These are phyloP conservation scores for Nitzschia inconspicua DNA, from an alignment of 108 stramenopile genomes.

Conservation along the genomic window DNA sequence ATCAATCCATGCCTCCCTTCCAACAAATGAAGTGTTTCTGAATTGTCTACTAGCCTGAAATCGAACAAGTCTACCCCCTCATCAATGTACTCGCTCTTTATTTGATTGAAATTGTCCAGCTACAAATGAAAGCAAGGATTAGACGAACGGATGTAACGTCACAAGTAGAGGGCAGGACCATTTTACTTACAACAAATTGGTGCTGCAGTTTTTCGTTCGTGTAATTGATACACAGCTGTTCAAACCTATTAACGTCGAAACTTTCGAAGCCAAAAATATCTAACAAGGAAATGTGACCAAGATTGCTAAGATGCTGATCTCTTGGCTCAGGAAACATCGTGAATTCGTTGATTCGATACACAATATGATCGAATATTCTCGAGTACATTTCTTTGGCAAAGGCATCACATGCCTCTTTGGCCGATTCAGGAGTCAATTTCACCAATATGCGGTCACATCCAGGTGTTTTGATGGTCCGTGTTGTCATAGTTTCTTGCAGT, in stretches of 20 bases:
- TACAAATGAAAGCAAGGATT: not conserved
- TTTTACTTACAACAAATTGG: constrained; percentile 59
- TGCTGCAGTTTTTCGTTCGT: constrained; percentile 95
- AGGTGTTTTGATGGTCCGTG: constrained; percentile 48
- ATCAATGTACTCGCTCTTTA: constrained; percentile 73
- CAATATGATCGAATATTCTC: constrained; percentile 68
- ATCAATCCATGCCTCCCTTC: constrained; percentile 89
- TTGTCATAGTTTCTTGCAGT: constrained; percentile 54
- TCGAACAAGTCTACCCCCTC: constrained; percentile 90
- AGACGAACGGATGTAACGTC: not conserved
- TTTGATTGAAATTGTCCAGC: constrained; percentile 58
- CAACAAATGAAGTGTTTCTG: constrained; percentile 78
- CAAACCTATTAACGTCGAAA: constrained; percentile 89
- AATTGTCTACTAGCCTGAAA: constrained; percentile 87
- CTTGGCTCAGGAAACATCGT: constrained; percentile 13
- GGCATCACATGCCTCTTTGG: constrained; percentile 82
- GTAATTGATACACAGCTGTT: constrained; percentile 96
- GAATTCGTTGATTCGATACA: constrained; percentile 51
- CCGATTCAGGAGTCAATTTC: constrained; percentile 43
- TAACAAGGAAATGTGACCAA: constrained; percentile 78
- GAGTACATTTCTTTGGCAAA: constrained; percentile 91
- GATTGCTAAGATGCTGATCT: constrained; percentile 22
- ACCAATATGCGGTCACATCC: constrained; percentile 57
- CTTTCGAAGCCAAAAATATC: constrained; percentile 99
- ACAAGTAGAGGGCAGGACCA: not conserved